A percentile compares a stretch with the other conserved stretches of the same genome.
These are phyloP conservation scores for Auricularia sp. DNA, from an alignment of 768 basidiomycete genomes.

Conservation along the genomic window DNA sequence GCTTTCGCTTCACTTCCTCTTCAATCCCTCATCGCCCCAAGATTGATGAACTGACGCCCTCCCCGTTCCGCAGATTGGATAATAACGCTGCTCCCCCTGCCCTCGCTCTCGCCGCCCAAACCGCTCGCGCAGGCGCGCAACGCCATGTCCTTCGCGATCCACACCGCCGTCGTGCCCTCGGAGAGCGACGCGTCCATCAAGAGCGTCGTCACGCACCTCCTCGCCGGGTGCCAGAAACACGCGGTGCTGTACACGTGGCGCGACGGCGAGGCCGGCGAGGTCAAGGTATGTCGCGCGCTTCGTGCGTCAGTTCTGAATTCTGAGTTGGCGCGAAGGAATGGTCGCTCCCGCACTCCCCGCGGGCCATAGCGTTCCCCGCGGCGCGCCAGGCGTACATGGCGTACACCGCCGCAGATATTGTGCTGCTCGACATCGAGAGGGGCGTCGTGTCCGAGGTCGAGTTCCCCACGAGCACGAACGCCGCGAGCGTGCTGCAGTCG, in stretches of 20 bases:
- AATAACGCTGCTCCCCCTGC: constrained; percentile 68
- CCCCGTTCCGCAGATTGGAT: constrained; percentile 44
- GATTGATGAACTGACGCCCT: neutral
- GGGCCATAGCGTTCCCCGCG: constrained; percentile 67
- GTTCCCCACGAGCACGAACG: constrained; percentile 25
- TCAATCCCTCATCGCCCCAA: too few species aligned
- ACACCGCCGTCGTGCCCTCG: constrained; percentile 48
- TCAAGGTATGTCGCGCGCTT: constrained; percentile 46
- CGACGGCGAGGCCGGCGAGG: constrained; percentile 68
- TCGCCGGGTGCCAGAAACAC: constrained; percentile 79
- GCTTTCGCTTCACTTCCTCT: too few species aligned
- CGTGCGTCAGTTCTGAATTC: too few species aligned
- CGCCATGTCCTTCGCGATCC: constrained; percentile 73
- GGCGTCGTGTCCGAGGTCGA: constrained; percentile 47
- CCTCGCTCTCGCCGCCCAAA: constrained; percentile 59
- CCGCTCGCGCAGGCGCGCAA: constrained; percentile 66
- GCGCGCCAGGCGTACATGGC: constrained; percentile 58
- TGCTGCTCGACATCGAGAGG: constrained; percentile 55
- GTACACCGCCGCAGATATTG: constrained; percentile 71
- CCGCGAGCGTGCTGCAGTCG: constrained; percentile 28
- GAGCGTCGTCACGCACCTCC: constrained; percentile 60
- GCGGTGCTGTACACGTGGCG: constrained; percentile 80
- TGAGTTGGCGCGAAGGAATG: constrained; percentile 73
- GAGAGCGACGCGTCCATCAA: constrained; percentile 18
- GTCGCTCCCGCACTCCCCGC: constrained; percentile 79